Evolutionary conservation across 2,329 filamentous ascomycete species (phyloP).

Genomic region (Mariannaea sp.): DNA sequence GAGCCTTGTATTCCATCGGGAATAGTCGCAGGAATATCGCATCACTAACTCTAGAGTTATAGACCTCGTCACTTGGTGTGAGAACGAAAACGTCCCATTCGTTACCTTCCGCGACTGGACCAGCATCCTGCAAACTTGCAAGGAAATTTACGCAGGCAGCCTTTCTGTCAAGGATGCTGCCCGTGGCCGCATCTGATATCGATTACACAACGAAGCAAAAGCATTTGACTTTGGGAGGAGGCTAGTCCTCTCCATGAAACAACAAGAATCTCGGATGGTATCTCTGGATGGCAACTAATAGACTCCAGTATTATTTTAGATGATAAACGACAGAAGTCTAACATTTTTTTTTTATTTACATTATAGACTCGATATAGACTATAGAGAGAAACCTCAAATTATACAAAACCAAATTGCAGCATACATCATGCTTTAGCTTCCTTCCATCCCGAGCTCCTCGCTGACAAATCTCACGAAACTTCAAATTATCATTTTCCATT

Average conservation of each 20-base stretch:
- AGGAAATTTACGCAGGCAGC: constrained; percentile 77
- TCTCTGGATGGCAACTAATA: constrained; percentile 9
- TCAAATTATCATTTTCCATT: background rate
- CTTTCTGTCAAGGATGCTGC: constrained; percentile 73
- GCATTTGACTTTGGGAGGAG: background rate
- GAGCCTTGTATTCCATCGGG: constrained; percentile 36
- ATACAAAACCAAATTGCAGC: background rate
- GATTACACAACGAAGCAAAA: background rate
- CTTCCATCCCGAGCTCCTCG: background rate
- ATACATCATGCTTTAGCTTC: background rate
- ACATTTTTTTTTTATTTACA: too few species aligned
- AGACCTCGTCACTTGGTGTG: constrained; percentile 89
- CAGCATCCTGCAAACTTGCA: constrained; percentile 74
- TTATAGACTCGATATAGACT: constrained; percentile 22
- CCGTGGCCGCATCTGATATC: constrained; percentile 48
- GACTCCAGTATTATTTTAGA: constrained; percentile 25
- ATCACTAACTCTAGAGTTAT: constrained; percentile 9
- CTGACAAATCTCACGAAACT: too few species aligned
- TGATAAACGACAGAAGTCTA: constrained; percentile 18
- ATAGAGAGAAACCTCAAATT: constrained; percentile 14
- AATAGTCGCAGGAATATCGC: background rate
- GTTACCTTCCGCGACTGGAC: constrained; percentile 86
- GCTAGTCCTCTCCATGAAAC: background rate
- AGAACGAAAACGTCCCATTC: constrained; percentile 82
- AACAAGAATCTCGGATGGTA: background rate